Base-by-base conservation (phyloP, 805 yeast species). In the Starmerella bombi region DNA sequence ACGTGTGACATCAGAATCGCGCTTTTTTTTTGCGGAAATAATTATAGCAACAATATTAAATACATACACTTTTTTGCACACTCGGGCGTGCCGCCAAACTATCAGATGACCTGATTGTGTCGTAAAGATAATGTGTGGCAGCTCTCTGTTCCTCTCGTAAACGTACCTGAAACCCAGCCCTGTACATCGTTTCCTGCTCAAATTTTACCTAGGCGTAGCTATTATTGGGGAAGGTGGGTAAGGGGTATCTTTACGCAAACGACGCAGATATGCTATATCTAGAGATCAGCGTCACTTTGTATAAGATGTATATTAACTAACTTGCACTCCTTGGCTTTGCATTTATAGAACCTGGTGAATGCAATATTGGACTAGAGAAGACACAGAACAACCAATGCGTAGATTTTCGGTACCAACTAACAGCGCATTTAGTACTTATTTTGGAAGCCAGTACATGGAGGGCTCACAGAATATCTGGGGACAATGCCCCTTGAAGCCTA, bases 201-300 rank as follows among this genome's bases (percentile, higher is more conserved):
- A 36, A 36, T 27, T 34, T 34, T 36, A 43, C 38, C 34, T 28
- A 19, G 44, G 44, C 42, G 40, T 41, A n/a, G 28, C 35, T n/a
- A n/a, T 17, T 10, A 36, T 23, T 23, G 25, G 34, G 40, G 38
- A 32, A 20, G 25, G 6, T 8, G 44, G 41, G 37, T 18, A 16
- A 36, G 47, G 40, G 36, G 14, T 9, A 25, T 12, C 40, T 23
- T 9, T 23, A 32, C 34, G 47, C 38, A 32, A 40, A 38, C 41
- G 36, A 36, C 17, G 37, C 31, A 28, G 27, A 23, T 23, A 23
- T 23, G 10, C 27, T 23, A 23, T 23, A 23, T 8, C 27, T 23
- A 23, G 27, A 23, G 27, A 23, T 23, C 27, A 12, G 10, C 12
- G 12, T 23, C 27, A 7, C 12, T 23, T 8, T 23, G 12, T n/a